These are phyloP conservation scores for Diaporthe velutina DNA, from an alignment of 2,329 filamentous ascomycete genomes.

Conservation along the genomic window DNA sequence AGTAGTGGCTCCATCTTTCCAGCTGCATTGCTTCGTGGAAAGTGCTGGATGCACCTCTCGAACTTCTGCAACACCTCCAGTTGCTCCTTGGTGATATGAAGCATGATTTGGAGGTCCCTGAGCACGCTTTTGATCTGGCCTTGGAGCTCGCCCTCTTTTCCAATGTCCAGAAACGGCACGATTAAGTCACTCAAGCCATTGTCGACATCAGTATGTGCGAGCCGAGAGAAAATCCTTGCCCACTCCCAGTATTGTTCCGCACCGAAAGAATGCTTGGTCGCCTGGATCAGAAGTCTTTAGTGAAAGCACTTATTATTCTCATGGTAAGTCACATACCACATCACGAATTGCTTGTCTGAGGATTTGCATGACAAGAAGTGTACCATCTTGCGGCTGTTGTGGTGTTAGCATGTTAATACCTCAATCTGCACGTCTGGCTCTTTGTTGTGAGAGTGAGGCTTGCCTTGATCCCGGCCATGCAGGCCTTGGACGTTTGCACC, in stretches of 20 bases:
- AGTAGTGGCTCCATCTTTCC: slow-evolving; percentile 37
- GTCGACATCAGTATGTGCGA: slow-evolving; percentile 45
- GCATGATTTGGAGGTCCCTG: slow-evolving; percentile 62
- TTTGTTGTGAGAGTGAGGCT: slow-evolving; percentile 43
- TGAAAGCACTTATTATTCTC: fast-evolving
- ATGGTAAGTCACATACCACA: slow-evolving; percentile 16
- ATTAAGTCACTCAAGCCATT: slow-evolving; percentile 38
- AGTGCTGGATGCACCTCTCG: slow-evolving; percentile 42
- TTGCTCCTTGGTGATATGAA: slow-evolving; percentile 54
- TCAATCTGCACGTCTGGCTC: fast-evolving
- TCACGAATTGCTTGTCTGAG: slow-evolving; percentile 38
- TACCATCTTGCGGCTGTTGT: slow-evolving; percentile 27
- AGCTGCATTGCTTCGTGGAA: slow-evolving; percentile 33
- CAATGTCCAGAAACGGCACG: slow-evolving; percentile 54
- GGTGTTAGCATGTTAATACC: neutral
- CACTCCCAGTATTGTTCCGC: slow-evolving; percentile 55
- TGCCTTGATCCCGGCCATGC: slow-evolving; percentile 54
- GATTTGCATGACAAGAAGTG: slow-evolving; percentile 30
- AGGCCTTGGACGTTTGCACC: slow-evolving; percentile 51
- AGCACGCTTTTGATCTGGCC: slow-evolving; percentile 60
- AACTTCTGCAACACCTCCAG: slow-evolving; percentile 48
- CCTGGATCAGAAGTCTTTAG: slow-evolving; percentile 40
- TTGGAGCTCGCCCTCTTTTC: slow-evolving; percentile 56
- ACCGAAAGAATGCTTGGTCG: slow-evolving; percentile 53
- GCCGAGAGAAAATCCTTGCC: slow-evolving; percentile 46